Percentiles rank a stretch among this genome's conserved stretches.
Conservation (phyloP, 805 yeast genomes). For the Zygosaccharomyces siamensis region DNA sequence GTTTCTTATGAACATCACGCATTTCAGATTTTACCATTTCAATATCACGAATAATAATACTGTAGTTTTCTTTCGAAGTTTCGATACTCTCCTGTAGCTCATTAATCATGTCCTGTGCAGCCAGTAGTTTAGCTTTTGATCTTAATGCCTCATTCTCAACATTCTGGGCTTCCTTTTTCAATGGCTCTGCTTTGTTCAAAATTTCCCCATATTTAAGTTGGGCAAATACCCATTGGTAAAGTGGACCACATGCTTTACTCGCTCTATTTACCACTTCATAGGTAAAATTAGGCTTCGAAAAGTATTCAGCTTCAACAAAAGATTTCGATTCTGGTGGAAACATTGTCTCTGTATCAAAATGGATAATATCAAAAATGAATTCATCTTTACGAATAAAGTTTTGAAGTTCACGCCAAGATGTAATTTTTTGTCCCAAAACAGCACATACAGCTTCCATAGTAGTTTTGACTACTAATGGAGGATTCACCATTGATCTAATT, state of each 20-base stretch:
- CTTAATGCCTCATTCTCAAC: conserved; percentile 58
- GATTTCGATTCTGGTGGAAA: conserved; percentile 50
- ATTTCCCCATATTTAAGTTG: conserved; percentile 75
- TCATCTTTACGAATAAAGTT: conserved; percentile 77
- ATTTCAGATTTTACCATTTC: conserved; percentile 73
- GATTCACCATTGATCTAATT: conserved; percentile 80
- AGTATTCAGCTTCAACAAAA: conserved; percentile 54
- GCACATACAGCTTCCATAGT: conserved; percentile 85
- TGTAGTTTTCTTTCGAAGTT: conserved; percentile 60
- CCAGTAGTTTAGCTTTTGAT: conserved; percentile 64
- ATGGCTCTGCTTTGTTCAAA: conserved; percentile 66
- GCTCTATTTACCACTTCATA: conserved; percentile 78
- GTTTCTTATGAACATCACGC: conserved; percentile 53
- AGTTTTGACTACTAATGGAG: conserved; percentile 81
- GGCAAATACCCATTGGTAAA: conserved; percentile 83
- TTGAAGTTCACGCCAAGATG: conserved; percentile 79
- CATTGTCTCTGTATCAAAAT: conserved; percentile 58
- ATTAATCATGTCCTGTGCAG: conserved; percentile 73
- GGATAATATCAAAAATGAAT: conserved; percentile 76
- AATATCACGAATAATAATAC: conserved; percentile 68
- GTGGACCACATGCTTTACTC: conserved; percentile 92
- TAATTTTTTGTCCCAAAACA: conserved; percentile 64
- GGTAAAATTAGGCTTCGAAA: conserved; percentile 60
- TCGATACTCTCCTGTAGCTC: conserved; percentile 72
- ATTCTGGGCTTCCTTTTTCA: conserved; percentile 55